These are phyloP conservation scores for Rubia peregrina DNA, from an alignment of 305 asterid genomes.

Conservation along the genomic window DNA sequence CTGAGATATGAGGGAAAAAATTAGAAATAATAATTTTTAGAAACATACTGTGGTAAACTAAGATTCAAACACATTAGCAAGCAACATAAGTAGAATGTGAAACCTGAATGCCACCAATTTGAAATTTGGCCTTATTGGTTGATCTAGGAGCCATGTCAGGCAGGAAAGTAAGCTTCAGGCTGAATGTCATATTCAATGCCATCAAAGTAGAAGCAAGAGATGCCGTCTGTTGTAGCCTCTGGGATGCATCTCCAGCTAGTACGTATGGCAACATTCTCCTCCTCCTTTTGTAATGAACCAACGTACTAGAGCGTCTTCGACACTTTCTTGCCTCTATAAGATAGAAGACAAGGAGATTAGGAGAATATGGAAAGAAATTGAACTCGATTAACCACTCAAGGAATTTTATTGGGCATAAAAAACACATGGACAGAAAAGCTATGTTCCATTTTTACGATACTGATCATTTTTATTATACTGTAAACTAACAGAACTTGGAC, in stretches of 20 bases:
- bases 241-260: slow-evolving; percentile 45
- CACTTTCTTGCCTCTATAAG: slow-evolving; percentile 51
- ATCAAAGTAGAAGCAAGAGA: slow-evolving; percentile 72
- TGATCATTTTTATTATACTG: not conserved
- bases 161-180: slow-evolving; percentile 55
- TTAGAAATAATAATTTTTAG: not conserved
- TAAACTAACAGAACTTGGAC: too few relatives aligned
- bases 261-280: slow-evolving; percentile 57
- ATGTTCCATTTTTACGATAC: not conserved
- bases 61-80: not conserved
- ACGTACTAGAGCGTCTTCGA: slow-evolving; percentile 41
- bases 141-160: slow-evolving; percentile 61
- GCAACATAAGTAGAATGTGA: slow-evolving; percentile 6
- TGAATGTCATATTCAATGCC: slow-evolving; percentile 54
- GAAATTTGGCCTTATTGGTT: slow-evolving; percentile 56
- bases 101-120: slow-evolving; percentile 92
- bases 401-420: not conserved
- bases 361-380: not conserved
- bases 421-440: not conserved
- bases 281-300: slow-evolving; percentile 58
- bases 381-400: not conserved
- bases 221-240: slow-evolving; percentile 54
- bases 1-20: slow-evolving; percentile 25
- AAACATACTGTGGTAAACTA: not conserved
- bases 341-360: slow-evolving; percentile 5